Conservation (phyloP, 257 asterid genomes). For the Striga asiatica region DNA sequence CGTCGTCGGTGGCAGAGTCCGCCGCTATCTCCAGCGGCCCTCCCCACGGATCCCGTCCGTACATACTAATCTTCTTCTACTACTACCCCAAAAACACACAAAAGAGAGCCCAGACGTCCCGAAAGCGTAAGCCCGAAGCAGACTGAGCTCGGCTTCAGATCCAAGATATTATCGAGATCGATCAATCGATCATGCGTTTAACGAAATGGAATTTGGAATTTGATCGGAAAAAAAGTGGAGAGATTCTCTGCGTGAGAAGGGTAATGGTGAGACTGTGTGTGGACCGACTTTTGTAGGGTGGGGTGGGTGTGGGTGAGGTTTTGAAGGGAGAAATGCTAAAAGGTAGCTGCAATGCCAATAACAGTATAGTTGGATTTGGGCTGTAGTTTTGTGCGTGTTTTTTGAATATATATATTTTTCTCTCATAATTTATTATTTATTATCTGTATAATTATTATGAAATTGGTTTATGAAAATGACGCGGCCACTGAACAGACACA, state of each 20-base stretch:
- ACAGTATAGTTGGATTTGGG: no score
- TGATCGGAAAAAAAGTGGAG: background rate
- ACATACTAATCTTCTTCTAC: slow-evolving; percentile 36
- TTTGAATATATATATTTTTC: no score
- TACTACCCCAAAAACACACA: background rate
- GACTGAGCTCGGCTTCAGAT: no score
- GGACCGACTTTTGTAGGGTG: background rate
- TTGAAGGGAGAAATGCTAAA: background rate
- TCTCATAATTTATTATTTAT: no score
- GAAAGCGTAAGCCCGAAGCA: background rate
- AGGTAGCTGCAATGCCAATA: background rate
- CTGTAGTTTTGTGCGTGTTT: no score
- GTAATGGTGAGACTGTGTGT: background rate
- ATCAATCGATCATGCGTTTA: no score
- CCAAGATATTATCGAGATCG: no score
- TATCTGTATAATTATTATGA: no score
- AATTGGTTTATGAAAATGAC: no score
- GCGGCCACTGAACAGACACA: no score
- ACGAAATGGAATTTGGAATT: background rate
- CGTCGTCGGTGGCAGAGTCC: slow-evolving; percentile 97
- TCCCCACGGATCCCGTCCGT: slow-evolving; percentile 98
- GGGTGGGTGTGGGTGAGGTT: background rate
- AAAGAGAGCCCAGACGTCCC: background rate
- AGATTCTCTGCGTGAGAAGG: background rate
- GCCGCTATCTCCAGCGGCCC: slow-evolving; percentile 93